Evolutionary conservation across 805 yeast species (phyloP), one percentile per base, ranked within the genome.

Genomic region (Sugiyamaella marilandica): DNA sequence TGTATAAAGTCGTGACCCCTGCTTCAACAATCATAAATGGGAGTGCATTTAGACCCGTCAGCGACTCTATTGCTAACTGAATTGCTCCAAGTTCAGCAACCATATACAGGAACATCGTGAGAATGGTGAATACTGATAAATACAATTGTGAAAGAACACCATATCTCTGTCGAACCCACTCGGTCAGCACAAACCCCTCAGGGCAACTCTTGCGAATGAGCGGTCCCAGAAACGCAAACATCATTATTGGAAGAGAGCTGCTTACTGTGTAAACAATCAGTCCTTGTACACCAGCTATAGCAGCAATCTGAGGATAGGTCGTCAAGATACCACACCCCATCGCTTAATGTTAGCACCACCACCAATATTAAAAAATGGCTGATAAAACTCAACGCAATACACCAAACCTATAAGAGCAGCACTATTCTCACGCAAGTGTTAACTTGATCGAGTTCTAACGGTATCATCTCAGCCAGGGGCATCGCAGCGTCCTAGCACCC

Each of bases 261-360:
- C 85, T 71, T 10, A 88, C 59, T 1, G 90, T 81, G 65, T 91
- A 91, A 8, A 87, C 95, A 52, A 91, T 65, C 46, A 91, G 74
- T 2, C 97, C 97, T 61, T 90, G 96, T 43, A 91, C 73, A 34
- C 97, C 97, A 0, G 92, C 81, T 51, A 83, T 72, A 56, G 89
- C 89, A 2, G 92, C 96, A 58, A 91, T 85, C 68, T 89, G 85
- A 1, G 96, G 83, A 62, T 87, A 91, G 0, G 97, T 86, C 10
- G 94, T 80, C 35, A 91, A 71, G 50, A 89, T 81, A 68, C 97
- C 97, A 70, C 88, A 85, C 49, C 97, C 97, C 84, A 88, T 75
- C 46, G 87, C 94, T 85, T 64, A 10, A 45, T 29, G 45, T 45
- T 36, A 49, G 51, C 39, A 58, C n/a, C 35, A 35, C n/a, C 16